Base-by-base conservation (phyloP, 208 protist species). In the Acanthamoeba sp. region DNA sequence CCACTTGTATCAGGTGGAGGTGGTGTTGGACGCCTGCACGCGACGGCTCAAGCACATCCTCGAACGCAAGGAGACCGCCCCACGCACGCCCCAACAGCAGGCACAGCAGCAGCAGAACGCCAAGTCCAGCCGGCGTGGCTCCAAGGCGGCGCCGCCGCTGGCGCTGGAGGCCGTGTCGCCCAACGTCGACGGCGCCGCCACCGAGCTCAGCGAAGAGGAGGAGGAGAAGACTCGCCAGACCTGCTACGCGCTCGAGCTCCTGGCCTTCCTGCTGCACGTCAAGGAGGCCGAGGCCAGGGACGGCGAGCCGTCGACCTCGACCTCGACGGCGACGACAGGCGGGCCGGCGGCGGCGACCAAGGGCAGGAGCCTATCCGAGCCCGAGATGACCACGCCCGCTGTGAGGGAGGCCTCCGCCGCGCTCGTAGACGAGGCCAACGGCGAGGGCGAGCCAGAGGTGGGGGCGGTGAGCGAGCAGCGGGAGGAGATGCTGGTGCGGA, bases 211-310 rank as follows among this genome's bases (percentile, higher is more conserved):
- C 73, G 73, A 84, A 27, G 73, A 82, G 40, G 73, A 84, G n/a
- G 73, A 84, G 27, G 73, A 84, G 40, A 7, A 38, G 10, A 84
- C 38, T 6, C 14, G 29, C n/a, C 73, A 84, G 29, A 84, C 22
- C 18, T 84, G 73, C 73, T 84, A 55, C 40, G 73, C 73, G 29
- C 73, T 84, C 34, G 73, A 84, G 40, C 73, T 84, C 18, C n/a
- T 84, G 73, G 73, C 73, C 34, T 84, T 84, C 38, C 73, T 84
- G 38, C 73, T 84, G 22, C 73, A 55, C 29, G 36, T 84, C 34
- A 45, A 84, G 73, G 73, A 84, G 42, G 73, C 73, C 27, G 73
- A 84, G 73, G 22, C 73, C 27, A 84, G 38, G 6, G 73, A 84
- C n/a, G 59, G 59, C n/a, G 29, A 69, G 62, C 10, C 62, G 45